Conservation (phyloP, 805 yeast species). For the Starmerella bombi region DNA sequence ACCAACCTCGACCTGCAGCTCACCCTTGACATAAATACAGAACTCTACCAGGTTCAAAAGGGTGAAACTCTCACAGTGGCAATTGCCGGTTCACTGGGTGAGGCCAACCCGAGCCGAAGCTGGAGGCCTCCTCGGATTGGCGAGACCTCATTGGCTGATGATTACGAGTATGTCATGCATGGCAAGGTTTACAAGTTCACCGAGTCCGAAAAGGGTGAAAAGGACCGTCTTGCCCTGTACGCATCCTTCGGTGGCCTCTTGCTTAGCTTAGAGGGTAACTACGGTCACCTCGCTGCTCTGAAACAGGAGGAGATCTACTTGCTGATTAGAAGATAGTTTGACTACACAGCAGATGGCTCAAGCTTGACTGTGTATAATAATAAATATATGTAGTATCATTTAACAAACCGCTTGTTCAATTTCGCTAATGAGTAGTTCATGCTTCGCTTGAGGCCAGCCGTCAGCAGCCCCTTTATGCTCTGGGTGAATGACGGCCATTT, state of each 20-base stretch:
- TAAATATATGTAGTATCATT: background rate
- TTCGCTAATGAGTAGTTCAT: constrained; percentile 18
- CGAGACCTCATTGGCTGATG: constrained; percentile 83
- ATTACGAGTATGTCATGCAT: constrained; percentile 95
- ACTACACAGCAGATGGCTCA: no score
- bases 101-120: constrained; percentile 40
- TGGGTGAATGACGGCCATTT: constrained; percentile 60
- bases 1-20: constrained; percentile 68
- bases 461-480: constrained; percentile 66
- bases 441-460: constrained; percentile 49
- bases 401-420: constrained; percentile 18
- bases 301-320: constrained; percentile 91
- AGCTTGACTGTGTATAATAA: background rate
- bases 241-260: constrained; percentile 92
- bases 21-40: constrained; percentile 81
- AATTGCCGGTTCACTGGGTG: constrained; percentile 60
- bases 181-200: constrained; percentile 96
- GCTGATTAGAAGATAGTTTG: constrained; percentile 55
- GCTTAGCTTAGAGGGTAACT: constrained; percentile 88
- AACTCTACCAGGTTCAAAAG: constrained; percentile 69
- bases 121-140: constrained; percentile 79
- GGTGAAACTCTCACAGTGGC: constrained; percentile 76
- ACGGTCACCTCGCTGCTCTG: constrained; percentile 71
- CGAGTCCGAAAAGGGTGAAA: constrained; percentile 42
- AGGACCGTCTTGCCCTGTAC: constrained; percentile 59